Evolutionary conservation across 441 rosid genomes (phyloP).

Genomic region (Euphorbia corollata): DNA sequence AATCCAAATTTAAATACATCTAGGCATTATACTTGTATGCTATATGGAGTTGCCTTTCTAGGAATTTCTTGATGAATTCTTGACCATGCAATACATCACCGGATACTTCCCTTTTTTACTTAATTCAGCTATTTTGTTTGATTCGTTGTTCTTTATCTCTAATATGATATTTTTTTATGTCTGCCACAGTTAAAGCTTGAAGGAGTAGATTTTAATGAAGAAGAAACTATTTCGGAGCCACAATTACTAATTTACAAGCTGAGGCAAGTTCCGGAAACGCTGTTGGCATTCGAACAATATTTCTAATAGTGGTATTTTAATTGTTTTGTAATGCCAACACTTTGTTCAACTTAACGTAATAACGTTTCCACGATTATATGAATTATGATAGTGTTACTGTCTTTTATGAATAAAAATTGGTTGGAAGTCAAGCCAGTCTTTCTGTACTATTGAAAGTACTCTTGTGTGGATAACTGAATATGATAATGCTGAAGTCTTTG

Average conservation of each 20-base stretch:
- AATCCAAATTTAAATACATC: background rate
- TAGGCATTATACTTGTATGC: background rate
- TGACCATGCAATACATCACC: constrained; percentile 9
- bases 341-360: background rate
- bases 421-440: background rate
- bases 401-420: background rate
- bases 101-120: background rate
- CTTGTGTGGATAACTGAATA: background rate
- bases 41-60: constrained; percentile 7
- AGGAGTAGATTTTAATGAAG: constrained; percentile 68
- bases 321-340: background rate
- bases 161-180: constrained; percentile 8
- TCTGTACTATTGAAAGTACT: background rate
- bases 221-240: constrained; percentile 77
- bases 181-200: constrained; percentile 57
- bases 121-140: background rate
- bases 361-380: background rate
- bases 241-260: constrained; percentile 48
- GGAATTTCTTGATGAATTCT: background rate
- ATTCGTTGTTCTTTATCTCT: constrained; percentile 1
- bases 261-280: constrained; percentile 42
- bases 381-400: background rate
- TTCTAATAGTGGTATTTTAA: background rate
- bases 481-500: background rate
- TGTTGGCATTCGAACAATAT: background rate